phyloP scores from a whole-genome alignment of 495 filamentous ascomycete genomes.

The Tuber indicum region DNA sequence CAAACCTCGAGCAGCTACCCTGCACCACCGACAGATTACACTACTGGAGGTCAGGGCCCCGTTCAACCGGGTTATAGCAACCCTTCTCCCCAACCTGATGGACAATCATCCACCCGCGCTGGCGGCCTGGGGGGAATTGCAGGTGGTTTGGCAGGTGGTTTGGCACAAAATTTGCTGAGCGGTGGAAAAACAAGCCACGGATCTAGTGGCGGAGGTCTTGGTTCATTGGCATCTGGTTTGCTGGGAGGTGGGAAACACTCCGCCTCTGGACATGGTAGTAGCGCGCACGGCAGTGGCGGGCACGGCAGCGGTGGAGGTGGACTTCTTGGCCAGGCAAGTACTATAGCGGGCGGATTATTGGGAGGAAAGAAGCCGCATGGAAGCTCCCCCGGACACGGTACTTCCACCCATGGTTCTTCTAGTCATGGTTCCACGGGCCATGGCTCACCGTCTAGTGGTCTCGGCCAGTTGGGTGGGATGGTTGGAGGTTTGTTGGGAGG shows the following conservation, averaged over 20 bases:
- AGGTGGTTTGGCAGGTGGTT: slow-evolving; percentile 22
- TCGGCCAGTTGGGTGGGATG: slow-evolving; percentile 29
- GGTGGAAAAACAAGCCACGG: slow-evolving; percentile 27
- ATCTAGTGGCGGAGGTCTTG: slow-evolving; percentile 16
- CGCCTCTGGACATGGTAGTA: slow-evolving; percentile 6
- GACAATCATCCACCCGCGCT: slow-evolving; percentile 21
- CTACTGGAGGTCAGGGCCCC: slow-evolving; percentile 19
- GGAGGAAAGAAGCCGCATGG: slow-evolving; percentile 25
- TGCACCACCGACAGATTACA: slow-evolving; percentile 27
- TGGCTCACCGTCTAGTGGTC: slow-evolving; percentile 15
- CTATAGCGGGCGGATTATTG: slow-evolving; percentile 35
- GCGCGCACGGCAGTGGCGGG: slow-evolving; percentile 11
- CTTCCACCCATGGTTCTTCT: slow-evolving; percentile 11
- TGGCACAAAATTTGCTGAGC: slow-evolving; percentile 29
- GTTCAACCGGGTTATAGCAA: slow-evolving; percentile 24
- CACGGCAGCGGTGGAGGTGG: slow-evolving; percentile 16
- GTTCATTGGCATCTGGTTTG: slow-evolving; percentile 26
- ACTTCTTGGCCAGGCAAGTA: slow-evolving; percentile 35
- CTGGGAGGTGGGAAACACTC: slow-evolving; percentile 32
- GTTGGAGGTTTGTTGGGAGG: slow-evolving; percentile 32
- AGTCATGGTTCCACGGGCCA: slow-evolving; percentile 10
- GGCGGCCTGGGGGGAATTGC: slow-evolving; percentile 35
- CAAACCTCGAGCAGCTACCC: slow-evolving; percentile 30
- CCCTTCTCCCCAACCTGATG: slow-evolving; percentile 27
- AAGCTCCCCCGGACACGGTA: slow-evolving; percentile 3